Base-by-base conservation (phyloP, 2,329 filamentous ascomycete species). In the Aaosphaeria pasadenensis region DNA sequence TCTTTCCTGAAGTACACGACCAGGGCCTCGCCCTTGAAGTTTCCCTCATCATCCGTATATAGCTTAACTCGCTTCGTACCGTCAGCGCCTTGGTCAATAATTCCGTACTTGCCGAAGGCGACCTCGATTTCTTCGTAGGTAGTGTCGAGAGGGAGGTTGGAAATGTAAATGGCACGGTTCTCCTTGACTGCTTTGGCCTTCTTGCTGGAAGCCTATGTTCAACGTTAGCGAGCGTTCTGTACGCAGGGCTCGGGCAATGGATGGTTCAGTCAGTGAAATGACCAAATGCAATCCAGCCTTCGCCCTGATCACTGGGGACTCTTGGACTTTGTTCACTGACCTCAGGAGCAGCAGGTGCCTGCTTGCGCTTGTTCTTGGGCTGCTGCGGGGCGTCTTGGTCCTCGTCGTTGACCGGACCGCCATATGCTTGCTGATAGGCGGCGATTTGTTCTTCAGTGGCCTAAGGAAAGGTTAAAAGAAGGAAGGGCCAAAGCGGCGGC, bases 1-100 rank as follows among this genome's bases (percentile, higher is more conserved):
- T 95, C 91, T 0, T 91, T 88, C 59, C 94, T 89, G 80, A 96
- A 96, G 74, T 95, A 99, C 33, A 97, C 89, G 46, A 99, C 78
- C 31, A 99, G 79, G 2, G 89, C 91, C 66, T 97, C 91, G 51
- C 94, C 94, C 67, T 96, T 97, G 78, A 96, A 95, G 11, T 84
- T 82, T 17, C 91, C 94, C 1, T 85, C 73, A 1, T 87, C 83
- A 66, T 96, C 86, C 17, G 78, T 83, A 73, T 99, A 99, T 70
- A 99, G 83, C 74, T 96, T 97, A 72, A 99, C 92, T 35, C 94
- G 86, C 40, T 90, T 89, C 41, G 85, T 82, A 48, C 89, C 88
- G 61, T 85, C 91, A 63, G 96, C 91, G 55, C 96, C 91, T 71
- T 95, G 89, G 71, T 97, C 91, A 43, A 92, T 90, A 55, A 99